Evolutionary conservation across 306 rosid species (phyloP), one percentile per base, ranked within the genome.

Genomic region (Gastrolobium villosum): DNA sequence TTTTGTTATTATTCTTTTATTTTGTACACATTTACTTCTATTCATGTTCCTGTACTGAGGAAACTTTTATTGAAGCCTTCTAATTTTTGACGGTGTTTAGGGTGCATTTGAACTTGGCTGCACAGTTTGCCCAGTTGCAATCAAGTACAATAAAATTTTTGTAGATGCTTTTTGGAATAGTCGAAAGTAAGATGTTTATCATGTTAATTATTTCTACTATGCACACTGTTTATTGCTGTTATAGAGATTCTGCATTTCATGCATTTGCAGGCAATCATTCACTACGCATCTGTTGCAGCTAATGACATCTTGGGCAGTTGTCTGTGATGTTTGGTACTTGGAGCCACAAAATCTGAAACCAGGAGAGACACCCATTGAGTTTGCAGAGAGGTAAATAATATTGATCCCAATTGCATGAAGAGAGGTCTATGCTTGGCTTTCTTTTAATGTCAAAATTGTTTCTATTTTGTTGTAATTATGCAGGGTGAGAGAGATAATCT

Each of bases 221-320:
- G 2, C 44, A 7, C 59, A 49, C 28, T 70, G 14, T 78, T 70
- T 44, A 10, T 37, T 70, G 26, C 62, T 15, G 31, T 40, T 34
- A 32, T 46, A 43, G 41, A 59, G 56, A 53, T 48, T n/a, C 11
- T 63, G 48, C 57, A 41, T 69, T 78, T 78, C 10, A 57, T 64
- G 68, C 48, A 76, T 73, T 74, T 86, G 70, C 91, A 95, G 99
- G 94, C 99, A 95, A 67, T 95, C 99, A 39, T 95, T 95, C 88
- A 93, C 97, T 40, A 91, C 8, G 86, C 99, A 95, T 87, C 93
- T 95, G 69, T 86, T 95, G 87, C 99, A 86, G 87, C 94, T 95
- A 79, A 95, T 93, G 99, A 95, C 98, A 40, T 95, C 98, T 2
- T 95, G 99, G 99, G 99, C 98, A 32, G 99, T 95, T 80, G 99